Base-by-base conservation (phyloP, 495 filamentous ascomycete genomes). In the Penicillium herquei region DNA sequence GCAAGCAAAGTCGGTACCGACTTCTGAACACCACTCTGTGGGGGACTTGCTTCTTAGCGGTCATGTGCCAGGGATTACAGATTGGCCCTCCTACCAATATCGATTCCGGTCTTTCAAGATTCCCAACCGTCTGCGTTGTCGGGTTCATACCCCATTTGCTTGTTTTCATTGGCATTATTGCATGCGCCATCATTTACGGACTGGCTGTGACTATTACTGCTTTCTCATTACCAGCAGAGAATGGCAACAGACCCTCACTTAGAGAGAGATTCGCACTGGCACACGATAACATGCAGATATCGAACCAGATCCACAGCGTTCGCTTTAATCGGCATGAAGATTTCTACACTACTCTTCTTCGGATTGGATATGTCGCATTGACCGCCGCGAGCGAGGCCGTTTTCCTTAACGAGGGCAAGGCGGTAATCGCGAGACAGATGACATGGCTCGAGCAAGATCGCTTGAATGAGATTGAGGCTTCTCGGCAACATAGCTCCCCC, bases 331-430 rank as follows among this genome's bases (percentile, higher is more conserved):
- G 86, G 79, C 82, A 87, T 46, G 93, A 97, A 72, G 95, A 98
- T 62, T 97, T 98, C 70, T 98, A 97, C 66, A 96, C 90, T 0
- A 86, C 91, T 0, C 78, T 98, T 7, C 81, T 98, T 13, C 87
- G 90, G 46, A 79, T 89, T 33, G 94, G 94, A 0, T 98, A 96
- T 60, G 82, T 83, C 14, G 85, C 90, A 35, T 81, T 98, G 46
- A 96, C 91, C 1, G 91, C 93, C 59, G 94, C 95, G 0, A 95
- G 89, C 56, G 91, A 98, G 67, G 93, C 94, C 0, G 95, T 98
- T 0, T 98, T 95, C 65, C 78, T 98, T 17, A 93, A 96, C 49
- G 94, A 98, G 72, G 91, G 92, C 11, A 80, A 81, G 30, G 74
- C 75, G n/a, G 84, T 98, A 17, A 82, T 83, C 46, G 76, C 96